Evolutionary conservation across 2,329 filamentous ascomycete species (phyloP), one percentile per base, ranked within the genome.

Genomic region (Colletotrichum tanaceti): DNA sequence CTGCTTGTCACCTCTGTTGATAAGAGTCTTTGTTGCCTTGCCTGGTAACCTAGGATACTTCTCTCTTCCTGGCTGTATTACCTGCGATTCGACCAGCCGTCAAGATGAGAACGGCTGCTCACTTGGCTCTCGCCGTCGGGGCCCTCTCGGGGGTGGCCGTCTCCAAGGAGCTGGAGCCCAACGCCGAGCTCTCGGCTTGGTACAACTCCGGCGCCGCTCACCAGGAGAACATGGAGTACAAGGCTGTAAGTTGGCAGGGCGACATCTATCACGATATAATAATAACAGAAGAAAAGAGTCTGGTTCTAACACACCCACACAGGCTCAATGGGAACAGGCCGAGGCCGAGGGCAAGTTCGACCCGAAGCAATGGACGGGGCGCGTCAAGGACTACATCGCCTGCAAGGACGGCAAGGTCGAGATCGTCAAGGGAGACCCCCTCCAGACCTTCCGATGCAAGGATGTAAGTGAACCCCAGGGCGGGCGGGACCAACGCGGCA

Each of bases 391-490:
- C 52, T 68, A 58, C 28, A 70, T 77, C 5, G 68, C 70, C 9
- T 84, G 82, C 72, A 73, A 75, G n/a, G 73, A 80, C 54, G 81
- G 82, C 7, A 70, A 78, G n/a, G 82, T 79, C 10, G 74, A 74
- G 11, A 79, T 80, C 39, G 74, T 80, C n/a, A 75, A 77, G 5
- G 81, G 79, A 3, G 78, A 83, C 58, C 74, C 77, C n/a, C 74
- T 78, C 39, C 78, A 83, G 68, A 83, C 80, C 2, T 84, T 82
- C 73, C 74, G 73, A 44, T 83, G 81, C 74, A 79, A 74, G 54
- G 79, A 81, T 61, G 76, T 76, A 69, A 70, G 74, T 62, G 10
- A 5, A 24, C 5, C 4, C 18, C 13, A 22, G n/a, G n/a, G n/a
- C n/a, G 20, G 4, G 0, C 6, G 16, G 9, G 0, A 16, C 53